phyloP scores from a whole-genome alignment of 129 eudicot species.

The Dittrichia graveolens region DNA sequence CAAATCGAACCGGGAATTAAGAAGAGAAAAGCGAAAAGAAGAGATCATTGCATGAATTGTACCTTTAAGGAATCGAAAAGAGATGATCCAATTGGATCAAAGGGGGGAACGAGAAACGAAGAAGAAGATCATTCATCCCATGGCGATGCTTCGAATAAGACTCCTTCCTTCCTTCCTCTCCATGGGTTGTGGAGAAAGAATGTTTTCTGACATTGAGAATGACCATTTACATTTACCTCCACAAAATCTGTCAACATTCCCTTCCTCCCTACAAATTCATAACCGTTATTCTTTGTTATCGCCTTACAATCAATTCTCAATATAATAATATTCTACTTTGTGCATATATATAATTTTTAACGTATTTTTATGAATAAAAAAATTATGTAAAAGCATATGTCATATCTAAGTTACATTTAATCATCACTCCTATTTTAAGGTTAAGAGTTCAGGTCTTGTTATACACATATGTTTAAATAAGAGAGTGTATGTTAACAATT shows the following conservation, averaged over 20 bases:
- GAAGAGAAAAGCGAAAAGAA: not conserved
- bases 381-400: too few species aligned
- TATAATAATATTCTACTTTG: too few species aligned
- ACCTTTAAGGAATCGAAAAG: conserved; percentile 24
- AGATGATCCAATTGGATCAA: conserved; percentile 12
- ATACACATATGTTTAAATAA: too few species aligned
- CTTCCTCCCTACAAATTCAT: conserved; percentile 10
- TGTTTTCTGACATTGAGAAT: not conserved
- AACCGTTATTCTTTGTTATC: not conserved
- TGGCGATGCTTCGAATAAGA: conserved; percentile 13
- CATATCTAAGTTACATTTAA: too few species aligned
- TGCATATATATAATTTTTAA: too few species aligned
- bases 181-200: conserved; percentile 37
- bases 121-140: conserved; percentile 33
- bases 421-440: too few species aligned
- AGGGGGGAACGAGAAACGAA: conserved; percentile 28
- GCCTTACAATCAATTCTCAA: too few species aligned
- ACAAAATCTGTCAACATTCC: conserved; percentile 8
- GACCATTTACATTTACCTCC: conserved; percentile 21
- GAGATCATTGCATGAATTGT: not conserved
- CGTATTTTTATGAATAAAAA: too few species aligned
- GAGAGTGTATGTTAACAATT: too few species aligned
- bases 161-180: conserved; percentile 26
- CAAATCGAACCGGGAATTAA: not conserved
- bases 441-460: too few species aligned